Percentiles rank a stretch among this genome's conserved stretches.
These are phyloP conservation scores for Cocos nucifera DNA, from an alignment of 176 grass and related monocot genomes.

Conservation along the genomic window DNA sequence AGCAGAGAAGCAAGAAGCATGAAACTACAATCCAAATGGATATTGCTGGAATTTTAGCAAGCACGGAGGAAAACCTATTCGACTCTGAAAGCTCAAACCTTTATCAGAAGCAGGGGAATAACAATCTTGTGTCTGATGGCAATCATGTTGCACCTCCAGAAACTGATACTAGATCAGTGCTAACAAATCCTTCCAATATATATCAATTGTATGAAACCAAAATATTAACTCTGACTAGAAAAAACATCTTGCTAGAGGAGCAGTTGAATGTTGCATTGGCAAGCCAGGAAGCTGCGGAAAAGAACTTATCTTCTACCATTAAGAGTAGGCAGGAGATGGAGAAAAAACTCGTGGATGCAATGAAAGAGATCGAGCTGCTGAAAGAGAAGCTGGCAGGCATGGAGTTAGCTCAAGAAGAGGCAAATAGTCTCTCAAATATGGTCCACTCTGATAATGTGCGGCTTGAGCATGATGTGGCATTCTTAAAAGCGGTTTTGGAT, in stretches of 20 bases:
- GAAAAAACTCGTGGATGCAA: conserved; percentile 55
- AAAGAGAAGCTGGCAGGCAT: conserved; percentile 68
- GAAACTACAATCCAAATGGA: conserved; percentile 23
- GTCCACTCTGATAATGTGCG: conserved; percentile 87
- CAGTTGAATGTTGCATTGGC: conserved; percentile 34
- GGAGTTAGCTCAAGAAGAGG: conserved; percentile 80
- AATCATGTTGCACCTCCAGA: conserved; percentile 24
- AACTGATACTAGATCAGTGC: conserved; percentile 35
- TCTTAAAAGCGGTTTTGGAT: conserved; percentile 81
- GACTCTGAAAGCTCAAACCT: conserved; percentile 15
- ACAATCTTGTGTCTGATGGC: neutral
- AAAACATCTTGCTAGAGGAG: conserved; percentile 53
- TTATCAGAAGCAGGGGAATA: conserved; percentile 6
- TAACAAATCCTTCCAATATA: conserved; percentile 47
- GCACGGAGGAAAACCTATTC: conserved; percentile 13
- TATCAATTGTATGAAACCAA: conserved; percentile 56
- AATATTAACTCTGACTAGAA: conserved; percentile 42
- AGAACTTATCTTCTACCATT: conserved; percentile 52
- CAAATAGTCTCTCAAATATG: conserved; percentile 64
- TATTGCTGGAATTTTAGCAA: conserved; percentile 30
- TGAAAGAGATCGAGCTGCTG: conserved; percentile 47
- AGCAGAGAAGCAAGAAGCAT: conserved; percentile 15
- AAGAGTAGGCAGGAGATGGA: conserved; percentile 60
- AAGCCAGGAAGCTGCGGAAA: conserved; percentile 57
- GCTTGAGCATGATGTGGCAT: conserved; percentile 87